Evolutionary conservation across 108 stramenopile genomes (phyloP).

Genomic region (Aurantiochytrium sp.): DNA sequence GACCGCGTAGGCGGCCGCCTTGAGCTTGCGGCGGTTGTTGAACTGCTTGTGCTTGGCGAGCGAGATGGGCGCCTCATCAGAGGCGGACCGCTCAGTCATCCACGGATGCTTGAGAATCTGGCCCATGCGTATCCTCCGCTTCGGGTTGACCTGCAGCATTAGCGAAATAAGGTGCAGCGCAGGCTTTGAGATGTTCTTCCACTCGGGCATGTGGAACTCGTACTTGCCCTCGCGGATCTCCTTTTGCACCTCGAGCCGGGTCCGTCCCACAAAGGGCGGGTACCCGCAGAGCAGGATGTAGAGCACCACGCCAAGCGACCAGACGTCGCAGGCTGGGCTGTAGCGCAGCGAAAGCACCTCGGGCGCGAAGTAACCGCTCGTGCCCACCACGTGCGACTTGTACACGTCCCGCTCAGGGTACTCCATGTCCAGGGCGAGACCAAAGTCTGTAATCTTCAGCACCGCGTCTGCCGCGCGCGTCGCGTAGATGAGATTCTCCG

Average conservation of each 20-base stretch:
- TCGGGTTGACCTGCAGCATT: background rate
- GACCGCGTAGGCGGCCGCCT: slow-evolving; percentile 15
- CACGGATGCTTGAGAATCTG: background rate
- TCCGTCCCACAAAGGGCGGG: slow-evolving; percentile 91
- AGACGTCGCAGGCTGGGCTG: slow-evolving; percentile 69
- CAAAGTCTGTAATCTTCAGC: slow-evolving; percentile 98
- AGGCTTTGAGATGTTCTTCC: background rate
- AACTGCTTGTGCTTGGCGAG: slow-evolving; percentile 29
- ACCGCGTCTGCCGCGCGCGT: slow-evolving; percentile 63
- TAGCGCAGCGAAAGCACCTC: slow-evolving; percentile 93
- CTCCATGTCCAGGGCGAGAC: slow-evolving; percentile 82
- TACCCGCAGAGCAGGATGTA: slow-evolving; percentile 96
- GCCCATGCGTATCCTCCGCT: background rate
- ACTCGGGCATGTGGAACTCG: slow-evolving; percentile 12
- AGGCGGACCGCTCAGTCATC: background rate
- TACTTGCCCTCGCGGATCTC: background rate
- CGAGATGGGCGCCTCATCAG: background rate
- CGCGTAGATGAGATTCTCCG: slow-evolving; percentile 74
- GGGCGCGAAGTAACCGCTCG: slow-evolving; percentile 92
- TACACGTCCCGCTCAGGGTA: slow-evolving; percentile 41
- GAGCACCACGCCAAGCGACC: slow-evolving; percentile 85
- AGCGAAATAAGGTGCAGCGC: background rate
- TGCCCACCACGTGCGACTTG: slow-evolving; percentile 70
- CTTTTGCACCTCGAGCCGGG: slow-evolving; percentile 49
- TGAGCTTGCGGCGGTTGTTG: background rate